Evolutionary conservation across 2,329 filamentous ascomycete species (phyloP).

Genomic region (Aspergillus proliferans): DNA sequence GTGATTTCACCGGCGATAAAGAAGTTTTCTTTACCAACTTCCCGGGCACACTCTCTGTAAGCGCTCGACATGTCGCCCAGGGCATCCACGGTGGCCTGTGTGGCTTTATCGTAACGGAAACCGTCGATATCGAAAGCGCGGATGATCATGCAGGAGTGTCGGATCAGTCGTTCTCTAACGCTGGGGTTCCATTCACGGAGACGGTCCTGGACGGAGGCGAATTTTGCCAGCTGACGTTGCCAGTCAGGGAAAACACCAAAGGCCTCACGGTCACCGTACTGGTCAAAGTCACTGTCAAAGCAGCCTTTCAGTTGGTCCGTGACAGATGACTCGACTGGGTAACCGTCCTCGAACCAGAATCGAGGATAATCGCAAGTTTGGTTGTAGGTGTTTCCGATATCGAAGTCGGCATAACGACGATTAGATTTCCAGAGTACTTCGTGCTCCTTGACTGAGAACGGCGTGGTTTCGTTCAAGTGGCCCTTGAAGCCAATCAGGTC

Average conservation of each 20-base stretch:
- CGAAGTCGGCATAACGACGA: slow-evolving; percentile 54
- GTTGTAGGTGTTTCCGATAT: slow-evolving; percentile 49
- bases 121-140: slow-evolving; percentile 60
- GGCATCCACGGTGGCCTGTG: slow-evolving; percentile 57
- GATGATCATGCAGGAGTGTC: slow-evolving; percentile 60
- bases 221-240: slow-evolving; percentile 59
- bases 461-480: slow-evolving; percentile 53
- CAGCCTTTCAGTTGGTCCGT: slow-evolving; percentile 48
- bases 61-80: slow-evolving; percentile 53
- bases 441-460: slow-evolving; percentile 52
- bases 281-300: slow-evolving; percentile 59
- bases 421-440: slow-evolving; percentile 52
- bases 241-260: slow-evolving; percentile 60
- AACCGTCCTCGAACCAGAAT: slow-evolving; percentile 57
- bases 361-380: slow-evolving; percentile 52
- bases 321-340: slow-evolving; percentile 43
- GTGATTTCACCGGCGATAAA: slow-evolving; percentile 60
- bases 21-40: slow-evolving; percentile 58
- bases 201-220: slow-evolving; percentile 62
- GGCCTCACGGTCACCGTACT: slow-evolving; percentile 58
- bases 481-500: slow-evolving; percentile 59
- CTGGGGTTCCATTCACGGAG: slow-evolving; percentile 58
- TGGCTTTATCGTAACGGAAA: slow-evolving; percentile 61
- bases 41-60: slow-evolving; percentile 52
- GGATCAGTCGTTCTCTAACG: slow-evolving; percentile 52